These are phyloP conservation scores for Colletotrichum caudatum DNA, from an alignment of 2,329 filamentous ascomycete genomes.

Conservation along the genomic window DNA sequence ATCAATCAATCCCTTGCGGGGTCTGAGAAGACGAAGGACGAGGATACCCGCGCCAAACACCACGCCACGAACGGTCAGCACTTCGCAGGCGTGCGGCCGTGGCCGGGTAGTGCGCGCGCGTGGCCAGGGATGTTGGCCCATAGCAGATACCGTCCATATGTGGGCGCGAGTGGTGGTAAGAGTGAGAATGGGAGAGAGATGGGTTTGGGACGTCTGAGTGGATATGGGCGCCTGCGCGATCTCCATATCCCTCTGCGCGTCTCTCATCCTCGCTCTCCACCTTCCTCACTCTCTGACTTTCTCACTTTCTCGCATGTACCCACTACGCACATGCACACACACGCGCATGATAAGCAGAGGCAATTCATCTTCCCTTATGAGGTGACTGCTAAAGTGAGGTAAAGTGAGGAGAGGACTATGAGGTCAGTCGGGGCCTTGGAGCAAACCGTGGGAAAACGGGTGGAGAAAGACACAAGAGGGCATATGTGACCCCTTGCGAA, in stretches of 20 bases:
- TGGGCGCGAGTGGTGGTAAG: slow-evolving; percentile 5
- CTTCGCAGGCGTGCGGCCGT: slow-evolving; percentile 6
- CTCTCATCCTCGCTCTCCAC: neutral
- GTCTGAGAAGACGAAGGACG: slow-evolving; percentile 1
- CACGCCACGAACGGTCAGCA: slow-evolving; percentile 7
- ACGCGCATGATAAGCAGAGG: slow-evolving; percentile 2
- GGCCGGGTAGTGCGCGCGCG: slow-evolving; percentile 3
- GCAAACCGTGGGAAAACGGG: slow-evolving; percentile 15
- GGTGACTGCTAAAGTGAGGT: neutral
- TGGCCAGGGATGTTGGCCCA: slow-evolving; percentile 10
- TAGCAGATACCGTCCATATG: slow-evolving; percentile 7
- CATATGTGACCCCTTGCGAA: slow-evolving; percentile 6
- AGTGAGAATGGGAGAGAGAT: neutral
- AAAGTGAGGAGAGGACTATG: slow-evolving; percentile 15
- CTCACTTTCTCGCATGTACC: neutral
- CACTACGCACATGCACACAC: neutral
- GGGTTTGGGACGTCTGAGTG: slow-evolving; percentile 7
- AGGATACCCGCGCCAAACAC: neutral
- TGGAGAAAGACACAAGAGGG: slow-evolving; percentile 16
- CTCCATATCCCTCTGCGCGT: neutral
- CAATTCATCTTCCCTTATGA: neutral
- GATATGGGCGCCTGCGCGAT: slow-evolving; percentile 1
- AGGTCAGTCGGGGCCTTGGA: slow-evolving; percentile 15
- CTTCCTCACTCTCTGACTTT: neutral
- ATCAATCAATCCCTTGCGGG: slow-evolving; percentile 2